Percentiles rank a stretch among this genome's conserved stretches.
Conservation (phyloP, 164 flowering plant species). For the Magnolia officinalis region DNA sequence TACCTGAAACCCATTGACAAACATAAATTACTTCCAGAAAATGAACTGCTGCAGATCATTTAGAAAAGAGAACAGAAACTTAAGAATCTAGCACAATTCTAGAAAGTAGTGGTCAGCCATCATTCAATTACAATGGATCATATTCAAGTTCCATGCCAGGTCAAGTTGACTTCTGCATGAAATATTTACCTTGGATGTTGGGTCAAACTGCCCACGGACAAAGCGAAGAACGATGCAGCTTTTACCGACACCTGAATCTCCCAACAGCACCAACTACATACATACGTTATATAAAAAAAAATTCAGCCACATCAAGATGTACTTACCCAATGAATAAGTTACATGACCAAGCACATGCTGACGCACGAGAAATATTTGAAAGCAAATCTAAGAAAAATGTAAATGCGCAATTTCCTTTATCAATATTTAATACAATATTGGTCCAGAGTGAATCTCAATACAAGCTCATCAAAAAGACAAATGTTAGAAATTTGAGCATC, state of each 20-base stretch:
- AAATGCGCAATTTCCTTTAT: too few relatives aligned
- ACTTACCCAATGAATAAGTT: not conserved
- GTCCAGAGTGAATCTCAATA: too few relatives aligned
- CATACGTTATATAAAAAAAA: constrained; percentile 1
- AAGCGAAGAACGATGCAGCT: constrained; percentile 99
- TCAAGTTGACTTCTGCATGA: not conserved
- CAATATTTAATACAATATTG: too few relatives aligned
- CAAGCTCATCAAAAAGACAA: too few relatives aligned
- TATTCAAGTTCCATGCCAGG: not conserved
- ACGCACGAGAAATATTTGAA: not conserved
- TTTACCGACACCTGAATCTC: constrained; percentile 99
- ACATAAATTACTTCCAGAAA: not conserved
- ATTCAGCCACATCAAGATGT: not conserved
- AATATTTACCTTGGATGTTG: constrained; percentile 86
- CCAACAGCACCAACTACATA: constrained; percentile 82
- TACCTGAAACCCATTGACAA: constrained; percentile 51
- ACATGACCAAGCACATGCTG: not conserved
- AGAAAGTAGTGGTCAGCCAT: not conserved
- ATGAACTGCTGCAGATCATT: not conserved
- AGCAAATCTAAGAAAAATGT: too few relatives aligned
- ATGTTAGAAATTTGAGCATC: too few relatives aligned
- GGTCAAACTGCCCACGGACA: constrained; percentile 99
- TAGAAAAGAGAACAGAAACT: not conserved
- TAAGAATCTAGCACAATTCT: not conserved
- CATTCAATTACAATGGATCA: not conserved